phyloP scores from a whole-genome alignment of 2,329 filamentous ascomycete species.

The Chalara sp. region DNA sequence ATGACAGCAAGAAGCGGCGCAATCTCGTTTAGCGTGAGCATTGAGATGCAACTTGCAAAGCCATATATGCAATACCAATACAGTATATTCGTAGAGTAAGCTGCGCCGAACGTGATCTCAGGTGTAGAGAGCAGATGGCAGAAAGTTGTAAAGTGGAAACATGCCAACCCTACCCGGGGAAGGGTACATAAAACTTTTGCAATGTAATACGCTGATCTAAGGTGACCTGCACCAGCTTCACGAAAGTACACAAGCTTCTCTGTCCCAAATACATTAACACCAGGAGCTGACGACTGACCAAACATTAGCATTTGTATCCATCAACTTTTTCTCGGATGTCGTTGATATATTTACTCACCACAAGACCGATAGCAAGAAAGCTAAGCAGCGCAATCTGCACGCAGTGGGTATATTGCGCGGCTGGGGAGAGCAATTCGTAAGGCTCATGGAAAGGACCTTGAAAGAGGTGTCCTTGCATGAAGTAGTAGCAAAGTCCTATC shows the following conservation, averaged over 20 bases:
- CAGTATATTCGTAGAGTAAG: slow-evolving; percentile 43
- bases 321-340: not conserved
- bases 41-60: slow-evolving; percentile 43
- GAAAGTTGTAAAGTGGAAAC: slow-evolving; percentile 47
- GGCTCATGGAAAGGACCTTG: slow-evolving; percentile 43
- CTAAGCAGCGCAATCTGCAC: slow-evolving; percentile 46
- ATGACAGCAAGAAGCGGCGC: slow-evolving; percentile 50
- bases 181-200: slow-evolving; percentile 47
- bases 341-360: slow-evolving; percentile 29
- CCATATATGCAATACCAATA: slow-evolving; percentile 56
- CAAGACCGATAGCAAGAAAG: slow-evolving; percentile 35
- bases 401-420: slow-evolving; percentile 42
- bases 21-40: slow-evolving; percentile 48
- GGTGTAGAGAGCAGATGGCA: slow-evolving; percentile 43
- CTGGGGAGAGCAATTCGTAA: slow-evolving; percentile 43
- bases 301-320: not conserved
- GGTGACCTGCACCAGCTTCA: slow-evolving; percentile 50
- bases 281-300: slow-evolving; percentile 37
- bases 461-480: slow-evolving; percentile 45
- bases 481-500: slow-evolving; percentile 45
- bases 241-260: slow-evolving; percentile 47
- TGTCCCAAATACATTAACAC: slow-evolving; percentile 50
- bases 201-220: slow-evolving; percentile 47
- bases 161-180: slow-evolving; percentile 42
- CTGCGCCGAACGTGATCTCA: slow-evolving; percentile 40